Evolutionary conservation across 257 asterid species (phyloP).

Genomic region (Nicotiana tabacum): DNA sequence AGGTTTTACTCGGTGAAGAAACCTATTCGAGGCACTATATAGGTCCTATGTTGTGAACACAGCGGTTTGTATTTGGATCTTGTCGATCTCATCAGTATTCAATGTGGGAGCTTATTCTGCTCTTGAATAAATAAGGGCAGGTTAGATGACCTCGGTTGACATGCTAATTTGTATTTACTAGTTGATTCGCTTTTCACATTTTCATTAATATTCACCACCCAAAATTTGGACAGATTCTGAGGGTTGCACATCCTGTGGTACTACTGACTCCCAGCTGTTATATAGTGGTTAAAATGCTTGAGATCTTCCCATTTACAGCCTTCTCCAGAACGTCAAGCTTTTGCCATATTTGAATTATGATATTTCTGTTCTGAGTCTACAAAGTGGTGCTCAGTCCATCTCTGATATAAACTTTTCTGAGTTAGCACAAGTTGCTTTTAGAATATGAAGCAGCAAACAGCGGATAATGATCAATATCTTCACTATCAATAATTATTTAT

Average conservation of each 20-base stretch:
- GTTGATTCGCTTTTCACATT: neutral
- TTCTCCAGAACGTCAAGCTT: neutral
- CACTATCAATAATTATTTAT: neutral
- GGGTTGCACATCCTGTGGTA: neutral
- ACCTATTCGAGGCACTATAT: neutral
- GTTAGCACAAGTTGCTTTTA: neutral
- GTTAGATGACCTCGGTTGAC: neutral
- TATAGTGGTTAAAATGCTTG: neutral
- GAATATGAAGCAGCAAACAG: neutral
- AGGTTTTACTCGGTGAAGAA: neutral
- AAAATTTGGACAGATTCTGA: neutral
- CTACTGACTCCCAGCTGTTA: neutral
- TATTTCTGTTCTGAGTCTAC: neutral
- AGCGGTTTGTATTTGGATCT: neutral
- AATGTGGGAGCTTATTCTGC: neutral
- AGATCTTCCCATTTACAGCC: neutral
- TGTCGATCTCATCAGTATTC: neutral
- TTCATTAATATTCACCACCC: neutral
- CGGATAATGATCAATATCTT: neutral
- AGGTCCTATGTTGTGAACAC: neutral
- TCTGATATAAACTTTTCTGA: too few species aligned
- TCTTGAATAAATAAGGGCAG: neutral
- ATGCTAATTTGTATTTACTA: neutral
- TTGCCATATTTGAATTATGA: neutral
- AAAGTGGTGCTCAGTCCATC: too few species aligned